Percentiles rank a stretch among this genome's conserved stretches.
Evolutionary conservation across 768 basidiomycete genomes (phyloP).

Genomic region (Pulveroboletus sp.): DNA sequence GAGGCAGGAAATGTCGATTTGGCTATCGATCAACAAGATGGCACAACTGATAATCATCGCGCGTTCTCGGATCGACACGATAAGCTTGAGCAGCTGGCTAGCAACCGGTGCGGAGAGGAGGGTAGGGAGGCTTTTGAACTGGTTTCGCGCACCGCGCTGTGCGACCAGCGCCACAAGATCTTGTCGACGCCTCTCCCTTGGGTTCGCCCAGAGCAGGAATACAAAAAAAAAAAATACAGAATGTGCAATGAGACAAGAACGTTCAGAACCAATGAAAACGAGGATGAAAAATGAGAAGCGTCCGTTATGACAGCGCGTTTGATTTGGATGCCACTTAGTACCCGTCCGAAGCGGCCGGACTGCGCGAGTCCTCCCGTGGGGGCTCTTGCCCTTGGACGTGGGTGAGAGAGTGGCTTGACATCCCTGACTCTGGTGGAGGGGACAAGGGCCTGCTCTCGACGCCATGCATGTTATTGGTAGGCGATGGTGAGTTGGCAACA

Average conservation of each 20-base stretch:
- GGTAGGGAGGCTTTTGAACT: constrained; percentile 20
- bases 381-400: constrained; percentile 60
- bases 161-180: constrained; percentile 31
- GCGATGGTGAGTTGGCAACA: constrained; percentile 54
- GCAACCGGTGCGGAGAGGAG: constrained; percentile 29
- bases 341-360: constrained; percentile 30
- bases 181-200: constrained; percentile 21
- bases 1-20: constrained; percentile 29
- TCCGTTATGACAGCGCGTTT: constrained; percentile 22
- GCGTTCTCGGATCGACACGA: constrained; percentile 34
- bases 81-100: constrained; percentile 32
- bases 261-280: constrained; percentile 26
- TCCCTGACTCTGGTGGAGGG: constrained; percentile 58
- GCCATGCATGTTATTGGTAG: constrained; percentile 41
- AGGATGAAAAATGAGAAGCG: constrained; percentile 36
- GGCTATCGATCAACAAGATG: constrained; percentile 47
- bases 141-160: constrained; percentile 31
- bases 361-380: constrained; percentile 60
- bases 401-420: constrained; percentile 46
- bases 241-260: constrained; percentile 32
- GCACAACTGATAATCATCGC: constrained; percentile 29
- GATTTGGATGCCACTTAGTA: constrained; percentile 25
- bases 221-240: constrained; percentile 36
- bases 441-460: constrained; percentile 55
- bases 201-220: constrained; percentile 28